Conservation (phyloP, 306 rosid species). For the Casuarina cunninghamiana region DNA sequence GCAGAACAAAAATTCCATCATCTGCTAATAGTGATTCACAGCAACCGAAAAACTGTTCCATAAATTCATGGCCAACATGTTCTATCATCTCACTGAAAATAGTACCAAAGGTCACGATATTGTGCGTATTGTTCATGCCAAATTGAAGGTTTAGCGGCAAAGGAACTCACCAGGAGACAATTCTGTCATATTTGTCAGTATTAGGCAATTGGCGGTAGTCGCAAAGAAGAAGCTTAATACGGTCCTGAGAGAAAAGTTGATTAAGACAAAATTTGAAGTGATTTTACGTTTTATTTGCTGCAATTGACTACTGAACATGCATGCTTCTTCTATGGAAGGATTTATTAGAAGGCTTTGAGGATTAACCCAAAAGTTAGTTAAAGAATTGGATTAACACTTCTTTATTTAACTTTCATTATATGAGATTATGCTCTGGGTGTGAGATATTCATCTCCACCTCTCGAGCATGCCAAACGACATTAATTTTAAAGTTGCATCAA, state of each 20-base stretch:
- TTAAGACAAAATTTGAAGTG: neutral
- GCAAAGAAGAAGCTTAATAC: conserved; percentile 62
- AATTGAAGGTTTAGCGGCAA: neutral
- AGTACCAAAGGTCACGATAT: neutral
- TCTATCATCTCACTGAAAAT: conserved; percentile 86
- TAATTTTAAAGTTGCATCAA: too few species aligned
- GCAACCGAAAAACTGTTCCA: conserved; percentile 74
- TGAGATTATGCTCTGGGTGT: too few species aligned
- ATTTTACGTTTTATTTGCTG: neutral
- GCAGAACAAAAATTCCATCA: conserved; percentile 73
- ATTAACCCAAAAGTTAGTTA: too few species aligned
- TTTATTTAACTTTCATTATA: too few species aligned
- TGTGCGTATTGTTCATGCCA: neutral
- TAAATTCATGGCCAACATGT: conserved; percentile 78
- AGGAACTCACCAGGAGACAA: conserved; percentile 71
- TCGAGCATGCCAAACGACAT: too few species aligned
- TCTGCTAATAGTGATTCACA: conserved; percentile 72
- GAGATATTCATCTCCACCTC: too few species aligned
- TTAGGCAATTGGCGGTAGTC: conserved; percentile 83
- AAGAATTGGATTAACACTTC: too few species aligned
- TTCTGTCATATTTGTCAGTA: conserved; percentile 63
- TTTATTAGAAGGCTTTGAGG: too few species aligned
- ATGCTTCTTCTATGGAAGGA: too few species aligned
- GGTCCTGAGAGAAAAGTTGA: conserved; percentile 47
- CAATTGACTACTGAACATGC: conserved; percentile 42